Evolutionary conservation across 2,329 filamentous ascomycete genomes (phyloP).

Genomic region (Calonectria multiphialidica): DNA sequence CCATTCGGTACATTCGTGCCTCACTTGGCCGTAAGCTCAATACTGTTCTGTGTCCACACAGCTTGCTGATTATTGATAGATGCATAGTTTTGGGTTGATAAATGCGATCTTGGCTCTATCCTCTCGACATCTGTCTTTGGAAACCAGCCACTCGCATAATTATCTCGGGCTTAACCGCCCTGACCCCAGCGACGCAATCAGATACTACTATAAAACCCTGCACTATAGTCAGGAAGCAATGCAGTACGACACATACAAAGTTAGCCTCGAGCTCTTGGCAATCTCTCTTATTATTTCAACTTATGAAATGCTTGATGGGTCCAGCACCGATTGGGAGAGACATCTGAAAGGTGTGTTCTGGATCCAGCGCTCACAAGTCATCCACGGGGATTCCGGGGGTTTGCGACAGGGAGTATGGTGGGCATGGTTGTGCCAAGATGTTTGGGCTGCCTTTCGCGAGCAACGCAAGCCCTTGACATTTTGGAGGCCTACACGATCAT

Average conservation of each 20-base stretch:
- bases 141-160: neutral
- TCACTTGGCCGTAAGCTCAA: conserved; percentile 45
- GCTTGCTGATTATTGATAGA: conserved; percentile 3
- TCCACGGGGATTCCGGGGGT: conserved; percentile 68
- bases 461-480: conserved; percentile 67
- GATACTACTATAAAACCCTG: conserved; percentile 73
- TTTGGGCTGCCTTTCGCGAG: conserved; percentile 73
- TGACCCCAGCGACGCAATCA: conserved; percentile 43
- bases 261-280: conserved; percentile 67
- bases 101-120: conserved; percentile 68
- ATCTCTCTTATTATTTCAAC: conserved; percentile 71
- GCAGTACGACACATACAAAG: conserved; percentile 67
- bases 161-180: neutral
- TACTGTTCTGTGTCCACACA: too few species aligned
- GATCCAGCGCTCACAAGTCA: conserved; percentile 72
- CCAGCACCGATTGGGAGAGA: conserved; percentile 65
- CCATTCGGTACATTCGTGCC: conserved; percentile 33
- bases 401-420: conserved; percentile 72
- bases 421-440: conserved; percentile 74
- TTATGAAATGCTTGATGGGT: conserved; percentile 74
- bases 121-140: conserved; percentile 26
- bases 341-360: conserved; percentile 75
- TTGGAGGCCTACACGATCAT: conserved; percentile 63
- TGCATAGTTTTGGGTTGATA: conserved; percentile 64
- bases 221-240: conserved; percentile 71